Base-by-base conservation (phyloP, 805 yeast genomes). In the Lachancea lanzarotensis region DNA sequence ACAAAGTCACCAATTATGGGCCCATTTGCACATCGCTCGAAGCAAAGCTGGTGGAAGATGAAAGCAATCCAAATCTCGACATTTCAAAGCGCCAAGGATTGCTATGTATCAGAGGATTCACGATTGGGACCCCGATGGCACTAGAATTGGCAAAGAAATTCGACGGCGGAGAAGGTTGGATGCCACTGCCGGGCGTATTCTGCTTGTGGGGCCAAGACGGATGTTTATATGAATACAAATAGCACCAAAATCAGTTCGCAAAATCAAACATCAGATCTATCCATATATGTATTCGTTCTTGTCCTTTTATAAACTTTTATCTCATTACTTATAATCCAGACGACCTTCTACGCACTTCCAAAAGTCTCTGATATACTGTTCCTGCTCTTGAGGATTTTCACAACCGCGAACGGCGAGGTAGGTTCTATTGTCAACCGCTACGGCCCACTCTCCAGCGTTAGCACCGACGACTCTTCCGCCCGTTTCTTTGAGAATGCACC, bases 141-240 rank as follows among this genome's bases (percentile, higher is more conserved):
- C 54, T 60, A 9, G 38, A 52, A 3, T 38, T 58, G 18, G 66
- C 68, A 6, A 66, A 66, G 19, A 45, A 55, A 16, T 46, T 59
- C 35, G 65, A 62, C 20, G 74, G 73, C n/a, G 70, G 75, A 7
- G 79, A 74, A 49, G 74, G 76, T 17, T 70, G 74, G 74, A 65
- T 69, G 69, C 74, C 74, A 62, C 4, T 81, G 73, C 67, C 75
- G 3, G 74, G 74, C 5, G 65, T 80, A 0, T 55, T 51, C 30
- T 89, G 87, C 0, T 68, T 69, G 31, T 81, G 82, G 73, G 90
- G 88, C 12, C 67, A 62, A 25, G 91, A 84, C 60, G 90, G 90
- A 2, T 82, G 90, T 56, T 71, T 84, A 47, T 84, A 83, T 57
- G 71, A 70, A 52, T 66, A 57, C 39, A 59, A 58, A 41, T 47